These are phyloP conservation scores for Coemansia sp. DNA, from an alignment of 192 early-diverging fungal species.

Conservation along the genomic window DNA sequence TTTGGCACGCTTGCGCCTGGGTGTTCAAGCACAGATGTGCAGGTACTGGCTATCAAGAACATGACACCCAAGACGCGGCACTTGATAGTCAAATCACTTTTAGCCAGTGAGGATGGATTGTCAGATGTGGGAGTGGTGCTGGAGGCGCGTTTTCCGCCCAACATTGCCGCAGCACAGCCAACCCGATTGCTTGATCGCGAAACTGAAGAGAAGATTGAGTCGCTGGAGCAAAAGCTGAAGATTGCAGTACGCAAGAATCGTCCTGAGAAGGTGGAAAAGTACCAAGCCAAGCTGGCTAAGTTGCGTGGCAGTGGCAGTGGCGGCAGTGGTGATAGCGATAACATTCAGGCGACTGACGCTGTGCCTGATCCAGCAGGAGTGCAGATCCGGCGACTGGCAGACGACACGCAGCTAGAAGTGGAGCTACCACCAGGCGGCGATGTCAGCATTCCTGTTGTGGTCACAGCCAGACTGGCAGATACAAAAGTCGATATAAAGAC, in stretches of 20 bases:
- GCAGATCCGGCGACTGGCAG: conserved; percentile 29
- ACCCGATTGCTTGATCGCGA: conserved; percentile 38
- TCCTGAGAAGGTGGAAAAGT: conserved; percentile 83
- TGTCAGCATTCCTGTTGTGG: conserved; percentile 37
- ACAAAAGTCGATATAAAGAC: background rate
- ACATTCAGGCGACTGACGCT: background rate
- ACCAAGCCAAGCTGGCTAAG: conserved; percentile 70
- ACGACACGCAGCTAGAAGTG: conserved; percentile 28
- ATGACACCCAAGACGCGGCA: conserved; percentile 75
- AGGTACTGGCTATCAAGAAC: conserved; percentile 74
- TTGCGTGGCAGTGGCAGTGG: conserved; percentile 48
- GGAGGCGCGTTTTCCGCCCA: conserved; percentile 29
- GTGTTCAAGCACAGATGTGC: conserved; percentile 51
- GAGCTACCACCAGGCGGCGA: conserved; percentile 27
- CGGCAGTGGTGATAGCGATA: background rate
- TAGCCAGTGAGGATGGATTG: background rate
- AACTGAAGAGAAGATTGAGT: conserved; percentile 93
- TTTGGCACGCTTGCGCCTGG: conserved; percentile 60
- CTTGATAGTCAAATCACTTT: conserved; percentile 53
- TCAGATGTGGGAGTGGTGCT: conserved; percentile 7
- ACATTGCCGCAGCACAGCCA: conserved; percentile 6
- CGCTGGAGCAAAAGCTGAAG: conserved; percentile 95
- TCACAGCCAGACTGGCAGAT: background rate
- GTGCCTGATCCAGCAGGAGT: background rate
- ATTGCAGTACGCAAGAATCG: conserved; percentile 88